A percentile compares a stretch with the other conserved stretches of the same genome.
These are phyloP conservation scores for Orbilia brochopaga DNA, from an alignment of 2,329 filamentous ascomycete species.

Conservation along the genomic window DNA sequence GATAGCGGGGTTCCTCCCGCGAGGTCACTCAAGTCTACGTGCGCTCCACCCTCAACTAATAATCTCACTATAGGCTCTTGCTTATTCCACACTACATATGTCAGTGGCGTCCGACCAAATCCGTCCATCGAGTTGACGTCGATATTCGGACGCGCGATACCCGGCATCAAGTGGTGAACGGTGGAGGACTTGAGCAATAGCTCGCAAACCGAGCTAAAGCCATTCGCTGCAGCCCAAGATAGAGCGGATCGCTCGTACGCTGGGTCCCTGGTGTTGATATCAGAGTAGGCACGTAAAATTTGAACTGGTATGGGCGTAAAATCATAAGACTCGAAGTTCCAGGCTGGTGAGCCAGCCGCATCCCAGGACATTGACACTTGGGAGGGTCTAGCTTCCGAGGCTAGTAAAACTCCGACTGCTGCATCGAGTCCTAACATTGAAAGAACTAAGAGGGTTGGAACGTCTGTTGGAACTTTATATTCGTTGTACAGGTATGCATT, in stretches of 20 bases:
- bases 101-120: constrained; percentile 13
- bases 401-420: constrained; percentile 5
- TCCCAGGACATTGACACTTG: too few relatives aligned
- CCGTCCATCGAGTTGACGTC: constrained; percentile 3
- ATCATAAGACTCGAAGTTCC: too few relatives aligned
- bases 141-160: neutral
- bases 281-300: too few relatives aligned
- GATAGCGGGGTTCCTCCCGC: constrained; percentile 14
- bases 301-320: too few relatives aligned
- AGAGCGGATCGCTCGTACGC: constrained; percentile 15
- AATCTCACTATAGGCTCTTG: neutral
- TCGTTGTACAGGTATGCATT: too few relatives aligned
- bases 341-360: too few relatives aligned
- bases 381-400: neutral
- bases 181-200: neutral
- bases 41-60: constrained; percentile 15
- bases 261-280: neutral
- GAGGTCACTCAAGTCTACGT: constrained; percentile 1
- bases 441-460: constrained; percentile 11
- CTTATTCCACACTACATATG: constrained; percentile 6
- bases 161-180: neutral
- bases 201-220: neutral
- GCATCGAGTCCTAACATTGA: constrained; percentile 18
- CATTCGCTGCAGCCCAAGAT: constrained; percentile 20
- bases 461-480: neutral